Evolutionary conservation across 2,329 filamentous ascomycete species (phyloP).

Genomic region (Fusarium guadeloupense): DNA sequence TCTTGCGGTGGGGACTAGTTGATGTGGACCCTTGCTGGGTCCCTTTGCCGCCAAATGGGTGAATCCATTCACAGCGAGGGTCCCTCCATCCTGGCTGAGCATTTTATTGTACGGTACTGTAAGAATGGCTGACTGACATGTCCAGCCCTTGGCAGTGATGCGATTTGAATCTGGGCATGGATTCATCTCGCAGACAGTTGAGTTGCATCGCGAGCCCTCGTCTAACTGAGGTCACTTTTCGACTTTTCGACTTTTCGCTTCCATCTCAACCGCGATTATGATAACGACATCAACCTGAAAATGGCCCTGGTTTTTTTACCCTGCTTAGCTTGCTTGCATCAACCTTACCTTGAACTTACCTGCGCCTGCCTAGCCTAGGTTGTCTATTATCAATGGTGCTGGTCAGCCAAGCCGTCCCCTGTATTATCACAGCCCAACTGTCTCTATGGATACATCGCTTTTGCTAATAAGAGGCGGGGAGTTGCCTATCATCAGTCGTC

Average conservation of each 20-base stretch:
- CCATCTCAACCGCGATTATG: conserved; percentile 21
- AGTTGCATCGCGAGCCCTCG: neutral
- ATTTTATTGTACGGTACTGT: conserved; percentile 5
- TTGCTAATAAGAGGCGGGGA: too few species aligned
- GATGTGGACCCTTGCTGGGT: conserved; percentile 30
- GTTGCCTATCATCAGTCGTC: too few species aligned
- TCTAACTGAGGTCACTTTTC: conserved; percentile 10
- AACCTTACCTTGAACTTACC: conserved; percentile 11
- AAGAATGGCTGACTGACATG: conserved; percentile 27
- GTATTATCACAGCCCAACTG: conserved; percentile 24
- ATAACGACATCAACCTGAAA: conserved; percentile 28
- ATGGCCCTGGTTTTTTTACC: conserved; percentile 29
- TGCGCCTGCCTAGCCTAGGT: neutral
- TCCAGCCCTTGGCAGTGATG: conserved; percentile 22
- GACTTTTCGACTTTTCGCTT: neutral
- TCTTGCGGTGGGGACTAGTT: neutral
- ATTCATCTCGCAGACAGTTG: neutral
- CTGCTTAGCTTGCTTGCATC: conserved; percentile 32
- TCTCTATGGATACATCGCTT: too few species aligned
- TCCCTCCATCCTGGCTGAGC: conserved; percentile 21
- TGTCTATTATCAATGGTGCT: conserved; percentile 18
- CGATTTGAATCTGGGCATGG: neutral
- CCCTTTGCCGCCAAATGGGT: conserved; percentile 35
- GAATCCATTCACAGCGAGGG: conserved; percentile 25
- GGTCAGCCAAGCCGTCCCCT: conserved; percentile 26